Conservation (phyloP, 208 protist genomes). For the Tritrichomonas foetus region DNA sequence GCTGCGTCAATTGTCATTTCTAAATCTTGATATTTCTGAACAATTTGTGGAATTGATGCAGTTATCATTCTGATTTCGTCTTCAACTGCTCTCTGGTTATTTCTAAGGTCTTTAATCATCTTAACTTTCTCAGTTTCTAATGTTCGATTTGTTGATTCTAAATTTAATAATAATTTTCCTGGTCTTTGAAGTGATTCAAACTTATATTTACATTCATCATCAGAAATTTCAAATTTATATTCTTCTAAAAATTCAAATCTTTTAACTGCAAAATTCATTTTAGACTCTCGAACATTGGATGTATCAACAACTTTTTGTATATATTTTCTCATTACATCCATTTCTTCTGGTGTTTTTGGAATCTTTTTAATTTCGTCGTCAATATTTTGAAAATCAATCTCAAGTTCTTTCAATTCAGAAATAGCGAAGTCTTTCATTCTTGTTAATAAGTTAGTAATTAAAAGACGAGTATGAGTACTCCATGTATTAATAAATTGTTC, state of each 20-base stretch:
- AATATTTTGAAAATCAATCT: background rate
- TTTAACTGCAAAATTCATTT: background rate
- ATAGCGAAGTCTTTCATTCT: background rate
- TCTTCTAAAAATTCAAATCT: background rate
- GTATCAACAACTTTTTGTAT: background rate
- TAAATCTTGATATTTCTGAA: conserved; percentile 24
- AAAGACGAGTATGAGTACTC: background rate
- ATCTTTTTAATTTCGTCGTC: background rate
- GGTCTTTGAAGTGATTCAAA: background rate
- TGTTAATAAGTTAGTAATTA: background rate
- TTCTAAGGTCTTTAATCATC: conserved; percentile 25
- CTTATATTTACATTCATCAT: background rate
- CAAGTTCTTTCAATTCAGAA: background rate
- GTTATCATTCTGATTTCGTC: background rate
- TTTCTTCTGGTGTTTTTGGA: conserved; percentile 13
- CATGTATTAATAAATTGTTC: background rate
- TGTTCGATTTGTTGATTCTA: background rate
- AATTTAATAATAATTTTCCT: background rate
- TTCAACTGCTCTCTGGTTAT: background rate
- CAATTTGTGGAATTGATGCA: background rate
- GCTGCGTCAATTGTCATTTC: background rate
- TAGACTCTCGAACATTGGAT: background rate
- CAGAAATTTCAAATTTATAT: conserved; percentile 30
- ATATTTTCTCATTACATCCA: background rate
- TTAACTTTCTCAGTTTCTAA: background rate